phyloP scores from a whole-genome alignment of 2,329 filamentous ascomycete species.

The Kalmusia sp. region DNA sequence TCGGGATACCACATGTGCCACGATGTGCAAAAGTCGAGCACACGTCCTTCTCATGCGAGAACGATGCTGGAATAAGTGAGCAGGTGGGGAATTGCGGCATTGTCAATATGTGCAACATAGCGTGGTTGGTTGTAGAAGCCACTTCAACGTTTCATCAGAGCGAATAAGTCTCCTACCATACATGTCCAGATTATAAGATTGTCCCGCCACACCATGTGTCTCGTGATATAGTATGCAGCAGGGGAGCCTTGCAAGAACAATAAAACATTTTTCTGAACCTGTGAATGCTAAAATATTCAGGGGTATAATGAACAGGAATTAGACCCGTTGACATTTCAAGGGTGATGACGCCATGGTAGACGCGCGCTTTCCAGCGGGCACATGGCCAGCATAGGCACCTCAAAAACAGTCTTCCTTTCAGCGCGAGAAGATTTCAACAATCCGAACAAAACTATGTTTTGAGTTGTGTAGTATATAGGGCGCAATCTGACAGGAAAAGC shows the following conservation, averaged over 20 bases:
- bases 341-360: slow-evolving; percentile 9
- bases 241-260: too few species aligned
- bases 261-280: background rate
- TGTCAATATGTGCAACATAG: slow-evolving; percentile 63
- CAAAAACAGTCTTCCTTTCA: too few species aligned
- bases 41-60: slow-evolving; percentile 50
- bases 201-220: too few species aligned
- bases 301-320: too few species aligned
- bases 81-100: slow-evolving; percentile 54
- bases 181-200: slow-evolving; percentile 6
- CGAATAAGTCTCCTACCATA: slow-evolving; percentile 46
- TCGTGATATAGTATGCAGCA: background rate
- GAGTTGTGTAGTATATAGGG: too few species aligned
- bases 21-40: slow-evolving; percentile 60
- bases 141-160: slow-evolving; percentile 41
- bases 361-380: slow-evolving; percentile 6
- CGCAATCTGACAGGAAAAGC: too few species aligned
- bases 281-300: background rate
- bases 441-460: too few species aligned
- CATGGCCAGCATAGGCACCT: too few species aligned
- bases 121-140: slow-evolving; percentile 49
- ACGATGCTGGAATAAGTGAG: slow-evolving; percentile 54
- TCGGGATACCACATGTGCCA: slow-evolving; percentile 58
- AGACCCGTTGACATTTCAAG: too few species aligned
- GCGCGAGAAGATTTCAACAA: too few species aligned